A percentile compares a stretch with the other conserved stretches of the same genome.
These are phyloP conservation scores for Aspergillus pseudotamarii DNA, from an alignment of 2,329 filamentous ascomycete genomes.

Conservation along the genomic window DNA sequence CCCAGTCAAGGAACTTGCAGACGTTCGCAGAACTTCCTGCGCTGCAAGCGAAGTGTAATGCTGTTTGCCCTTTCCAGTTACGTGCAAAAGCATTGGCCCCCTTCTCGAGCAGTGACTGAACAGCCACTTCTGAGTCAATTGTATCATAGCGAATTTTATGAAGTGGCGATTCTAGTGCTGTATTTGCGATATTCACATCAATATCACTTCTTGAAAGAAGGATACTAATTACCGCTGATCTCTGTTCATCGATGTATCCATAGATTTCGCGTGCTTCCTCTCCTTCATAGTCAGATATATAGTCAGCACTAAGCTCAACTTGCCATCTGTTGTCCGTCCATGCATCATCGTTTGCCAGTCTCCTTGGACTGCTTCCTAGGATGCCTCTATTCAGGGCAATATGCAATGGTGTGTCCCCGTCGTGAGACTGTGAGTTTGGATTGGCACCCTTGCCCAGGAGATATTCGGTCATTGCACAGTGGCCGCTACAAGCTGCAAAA, in stretches of 20 bases:
- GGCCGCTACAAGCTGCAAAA: constrained; percentile 10
- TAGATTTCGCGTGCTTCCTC: not conserved
- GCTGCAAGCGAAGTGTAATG: not conserved
- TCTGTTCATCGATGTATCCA: not conserved
- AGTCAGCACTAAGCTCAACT: not conserved
- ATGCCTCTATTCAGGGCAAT: not conserved
- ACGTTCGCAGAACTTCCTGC: not conserved
- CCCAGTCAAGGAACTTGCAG: not conserved
- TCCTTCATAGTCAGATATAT: not conserved
- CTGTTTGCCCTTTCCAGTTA: not conserved
- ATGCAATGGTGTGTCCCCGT: constrained; percentile 9
- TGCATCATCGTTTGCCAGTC: not conserved
- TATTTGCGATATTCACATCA: not conserved
- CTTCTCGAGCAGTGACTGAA: not conserved
- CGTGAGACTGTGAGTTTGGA: constrained; percentile 5
- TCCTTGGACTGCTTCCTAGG: not conserved
- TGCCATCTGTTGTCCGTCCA: not conserved
- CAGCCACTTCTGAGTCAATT: not conserved
- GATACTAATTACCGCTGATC: not conserved
- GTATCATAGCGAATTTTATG: not conserved
- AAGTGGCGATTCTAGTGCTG: not conserved
- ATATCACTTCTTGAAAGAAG: not conserved
- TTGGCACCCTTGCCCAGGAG: constrained; percentile 5
- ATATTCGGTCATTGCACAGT: constrained; percentile 2
- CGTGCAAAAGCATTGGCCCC: not conserved